Evolutionary conservation across 2,329 filamentous ascomycete species (phyloP), one percentile per base, ranked within the genome.

Genomic region (Colletotrichum spinosum): DNA sequence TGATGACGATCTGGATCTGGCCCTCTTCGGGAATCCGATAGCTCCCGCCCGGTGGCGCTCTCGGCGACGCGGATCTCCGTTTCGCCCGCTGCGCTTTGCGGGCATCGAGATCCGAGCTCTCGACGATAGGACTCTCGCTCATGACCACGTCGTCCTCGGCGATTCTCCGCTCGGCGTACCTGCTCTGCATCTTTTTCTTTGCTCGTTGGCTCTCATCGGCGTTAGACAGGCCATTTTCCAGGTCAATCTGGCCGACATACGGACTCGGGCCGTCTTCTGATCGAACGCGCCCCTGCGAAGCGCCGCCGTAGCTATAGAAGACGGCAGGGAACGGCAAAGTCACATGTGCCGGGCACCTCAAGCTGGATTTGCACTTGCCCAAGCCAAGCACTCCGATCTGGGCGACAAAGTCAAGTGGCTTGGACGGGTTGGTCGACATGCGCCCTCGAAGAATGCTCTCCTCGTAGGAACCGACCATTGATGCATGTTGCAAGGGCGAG

Each of bases 401-500:
- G 35, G 96, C 96, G 6, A 97, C 86, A 73, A 99, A 99, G 69
- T 97, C 90, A 6, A 99, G 82, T 6, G 96, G 95, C 69, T 92
- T 94, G 1, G 95, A 98, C 0, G 96, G 95, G 2, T 90, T 96
- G 2, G 94, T 97, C 35, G 96, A 98, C 96, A 99, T 99, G 68
- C 96, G 89, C 44, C 96, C 96, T 51, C 93, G 89, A 2, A 99
- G 82, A 66, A 99, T 97, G 35, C 94, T 97, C 79, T 99, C 96
- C 78, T 99, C 96, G 71, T 97, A 99, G 2, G 95, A 97, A 2
- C 96, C 96, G 2, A 98, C 95, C 92, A 99, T 97, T 4, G 94
- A 94, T 8, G 95, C 94, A 77, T 97, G 93, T 61, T 95, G 92
- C 35, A 96, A 81, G 4, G 93, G 90, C 3, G 93, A 93, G 3